These are phyloP conservation scores for Erythrophleum fordii DNA, from an alignment of 306 rosid species.

Conservation along the genomic window DNA sequence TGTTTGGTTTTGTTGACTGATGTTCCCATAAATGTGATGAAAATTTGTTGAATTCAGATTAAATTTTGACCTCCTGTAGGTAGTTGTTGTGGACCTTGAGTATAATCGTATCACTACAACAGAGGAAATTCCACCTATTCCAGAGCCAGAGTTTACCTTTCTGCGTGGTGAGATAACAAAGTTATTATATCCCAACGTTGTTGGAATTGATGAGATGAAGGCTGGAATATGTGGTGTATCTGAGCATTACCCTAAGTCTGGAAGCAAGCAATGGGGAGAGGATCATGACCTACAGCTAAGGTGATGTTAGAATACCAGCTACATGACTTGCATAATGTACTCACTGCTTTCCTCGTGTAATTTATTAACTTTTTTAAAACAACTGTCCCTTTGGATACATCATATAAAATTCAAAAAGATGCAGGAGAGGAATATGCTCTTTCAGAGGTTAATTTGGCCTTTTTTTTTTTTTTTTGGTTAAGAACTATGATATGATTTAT, in stretches of 20 bases:
- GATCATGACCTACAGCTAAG: slow-evolving; percentile 92
- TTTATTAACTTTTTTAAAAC: slow-evolving; percentile 19
- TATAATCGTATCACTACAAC: slow-evolving; percentile 80
- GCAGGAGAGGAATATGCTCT: neutral
- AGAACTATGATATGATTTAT: slow-evolving; percentile 3
- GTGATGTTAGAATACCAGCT: slow-evolving; percentile 56
- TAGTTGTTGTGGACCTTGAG: slow-evolving; percentile 96
- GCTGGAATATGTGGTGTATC: slow-evolving; percentile 55
- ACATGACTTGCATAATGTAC: slow-evolving; percentile 36
- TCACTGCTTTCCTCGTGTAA: slow-evolving; percentile 31
- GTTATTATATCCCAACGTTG: slow-evolving; percentile 83
- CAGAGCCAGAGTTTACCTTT: slow-evolving; percentile 82
- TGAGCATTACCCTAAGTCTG: slow-evolving; percentile 62
- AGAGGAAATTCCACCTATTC: slow-evolving; percentile 97
- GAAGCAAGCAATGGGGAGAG: slow-evolving; percentile 92
- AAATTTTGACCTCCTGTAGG: slow-evolving; percentile 60
- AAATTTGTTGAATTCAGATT: slow-evolving; percentile 33
- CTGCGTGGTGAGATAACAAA: slow-evolving; percentile 80
- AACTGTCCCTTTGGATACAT: slow-evolving; percentile 11
- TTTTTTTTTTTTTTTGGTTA: neutral
- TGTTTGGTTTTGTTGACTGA: slow-evolving; percentile 27
- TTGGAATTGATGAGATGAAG: slow-evolving; percentile 85
- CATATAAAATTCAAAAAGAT: slow-evolving; percentile 4
- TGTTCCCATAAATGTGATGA: slow-evolving; percentile 23
- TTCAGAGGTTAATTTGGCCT: neutral